Evolutionary conservation across 2,329 filamentous ascomycete species (phyloP).

Genomic region (Diaporthe destruens): DNA sequence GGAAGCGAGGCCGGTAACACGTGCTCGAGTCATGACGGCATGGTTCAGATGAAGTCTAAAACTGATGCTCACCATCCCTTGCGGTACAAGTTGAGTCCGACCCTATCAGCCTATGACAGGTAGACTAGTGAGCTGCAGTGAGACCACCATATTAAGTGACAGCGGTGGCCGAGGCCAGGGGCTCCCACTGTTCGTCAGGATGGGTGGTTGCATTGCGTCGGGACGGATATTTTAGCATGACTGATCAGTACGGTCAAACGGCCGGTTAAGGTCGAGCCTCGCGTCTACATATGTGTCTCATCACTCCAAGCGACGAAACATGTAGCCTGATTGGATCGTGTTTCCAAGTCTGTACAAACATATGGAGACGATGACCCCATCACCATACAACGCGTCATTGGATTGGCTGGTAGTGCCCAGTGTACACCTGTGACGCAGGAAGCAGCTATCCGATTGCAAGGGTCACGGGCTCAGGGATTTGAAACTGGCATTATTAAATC

Average conservation of each 20-base stretch:
- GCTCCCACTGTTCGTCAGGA: neutral
- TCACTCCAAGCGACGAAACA: neutral
- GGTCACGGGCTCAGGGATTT: neutral
- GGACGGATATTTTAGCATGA: constrained; percentile 14
- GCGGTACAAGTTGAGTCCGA: neutral
- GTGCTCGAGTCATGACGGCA: constrained; percentile 29
- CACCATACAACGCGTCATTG: neutral
- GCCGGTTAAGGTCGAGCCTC: neutral
- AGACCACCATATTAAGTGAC: neutral
- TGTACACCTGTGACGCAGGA: constrained; percentile 14
- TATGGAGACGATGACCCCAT: neutral
- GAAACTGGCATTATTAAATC: constrained; percentile 3
- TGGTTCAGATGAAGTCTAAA: constrained; percentile 28
- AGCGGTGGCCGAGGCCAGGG: neutral
- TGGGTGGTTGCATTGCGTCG: constrained; percentile 24
- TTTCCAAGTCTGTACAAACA: constrained; percentile 1
- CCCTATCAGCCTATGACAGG: too few relatives aligned
- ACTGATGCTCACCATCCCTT: neutral
- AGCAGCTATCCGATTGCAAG: constrained; percentile 27
- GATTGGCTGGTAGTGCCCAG: neutral
- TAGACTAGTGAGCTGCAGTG: neutral
- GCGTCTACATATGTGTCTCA: neutral
- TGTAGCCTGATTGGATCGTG: neutral
- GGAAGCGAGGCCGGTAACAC: neutral
- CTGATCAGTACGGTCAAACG: neutral